Evolutionary conservation across 2,329 filamentous ascomycete species (phyloP).

Genomic region (Lecanicillium sp.): DNA sequence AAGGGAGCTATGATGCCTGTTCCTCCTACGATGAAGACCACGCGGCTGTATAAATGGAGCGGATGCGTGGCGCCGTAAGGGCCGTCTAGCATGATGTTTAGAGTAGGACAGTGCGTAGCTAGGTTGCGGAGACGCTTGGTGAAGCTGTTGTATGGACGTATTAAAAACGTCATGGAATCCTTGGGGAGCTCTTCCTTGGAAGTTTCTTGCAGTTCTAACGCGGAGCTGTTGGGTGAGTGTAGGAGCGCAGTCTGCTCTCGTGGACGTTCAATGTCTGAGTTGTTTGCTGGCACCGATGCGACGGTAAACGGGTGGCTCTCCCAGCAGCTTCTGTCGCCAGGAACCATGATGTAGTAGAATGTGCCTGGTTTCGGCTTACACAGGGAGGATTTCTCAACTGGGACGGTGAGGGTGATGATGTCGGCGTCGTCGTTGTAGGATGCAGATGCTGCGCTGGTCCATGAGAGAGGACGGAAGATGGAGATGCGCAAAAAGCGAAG

Average conservation of each 20-base stretch:
- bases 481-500: constrained; percentile 35
- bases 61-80: constrained; percentile 35
- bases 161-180: constrained; percentile 30
- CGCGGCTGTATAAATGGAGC: constrained; percentile 27
- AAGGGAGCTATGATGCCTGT: constrained; percentile 36
- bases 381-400: constrained; percentile 21
- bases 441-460: constrained; percentile 25
- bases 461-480: constrained; percentile 30
- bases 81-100: constrained; percentile 35
- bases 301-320: constrained; percentile 45
- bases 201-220: background rate
- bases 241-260: constrained; percentile 27
- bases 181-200: constrained; percentile 2
- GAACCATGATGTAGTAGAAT: constrained; percentile 37
- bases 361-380: constrained; percentile 31
- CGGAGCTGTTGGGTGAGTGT: constrained; percentile 6
- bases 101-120: constrained; percentile 22
- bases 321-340: constrained; percentile 33
- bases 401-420: constrained; percentile 32
- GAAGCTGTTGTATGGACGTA: constrained; percentile 38
- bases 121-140: constrained; percentile 27
- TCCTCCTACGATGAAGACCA: constrained; percentile 37
- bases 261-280: constrained; percentile 18
- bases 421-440: constrained; percentile 29
- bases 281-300: constrained; percentile 19